Evolutionary conservation across 495 filamentous ascomycete species (phyloP), one percentile per base, ranked within the genome.

Genomic region (Penicillium paradoxum): DNA sequence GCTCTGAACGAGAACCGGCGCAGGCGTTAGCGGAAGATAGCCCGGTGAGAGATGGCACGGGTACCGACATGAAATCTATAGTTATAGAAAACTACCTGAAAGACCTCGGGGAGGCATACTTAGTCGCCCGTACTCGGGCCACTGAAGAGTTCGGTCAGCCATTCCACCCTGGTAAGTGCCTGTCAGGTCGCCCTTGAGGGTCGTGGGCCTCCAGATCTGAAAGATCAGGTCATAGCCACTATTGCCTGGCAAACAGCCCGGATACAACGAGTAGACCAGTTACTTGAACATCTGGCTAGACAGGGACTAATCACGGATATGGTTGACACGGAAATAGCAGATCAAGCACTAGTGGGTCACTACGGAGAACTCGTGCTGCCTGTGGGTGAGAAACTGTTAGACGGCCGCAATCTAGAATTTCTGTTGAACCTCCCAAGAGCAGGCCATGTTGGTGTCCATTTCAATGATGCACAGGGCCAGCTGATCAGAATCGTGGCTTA

Each of bases 251-350:
- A 54, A 27, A n/a, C n/a, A 22, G 30, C 40, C 38, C 39, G 45
- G 21, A 39, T 56, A 22, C 45, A 50, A 22, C 59, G 54, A 14
- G 45, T 68, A 33, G 50, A 44, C 9, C 19, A 49, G 25, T 58
- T 67, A 9, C 45, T 58, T 13, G 54, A 67, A 42, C 34, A 60
- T 51, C 36, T 51, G 6, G 57, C 48, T 17, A 7, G 29, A 15
- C 36, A 43, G 37, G 48, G 40, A 47, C 36, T 51, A 25, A 48
- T 56, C 48, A 56, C 42, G 30, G 48, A 56, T 24, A 9, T 56
- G 1, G 41, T 51, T n/a, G 47, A 51, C 18, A 21, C 4, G 13
- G 33, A 56, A 50, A 46, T 27, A 11, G 47, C 39, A 37, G 6
- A 32, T 27, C 30, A 40, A 48, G 54, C 54, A 45, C 54, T 56